Conservation (phyloP, 495 filamentous ascomycete genomes). For the Physcia stellaris region DNA sequence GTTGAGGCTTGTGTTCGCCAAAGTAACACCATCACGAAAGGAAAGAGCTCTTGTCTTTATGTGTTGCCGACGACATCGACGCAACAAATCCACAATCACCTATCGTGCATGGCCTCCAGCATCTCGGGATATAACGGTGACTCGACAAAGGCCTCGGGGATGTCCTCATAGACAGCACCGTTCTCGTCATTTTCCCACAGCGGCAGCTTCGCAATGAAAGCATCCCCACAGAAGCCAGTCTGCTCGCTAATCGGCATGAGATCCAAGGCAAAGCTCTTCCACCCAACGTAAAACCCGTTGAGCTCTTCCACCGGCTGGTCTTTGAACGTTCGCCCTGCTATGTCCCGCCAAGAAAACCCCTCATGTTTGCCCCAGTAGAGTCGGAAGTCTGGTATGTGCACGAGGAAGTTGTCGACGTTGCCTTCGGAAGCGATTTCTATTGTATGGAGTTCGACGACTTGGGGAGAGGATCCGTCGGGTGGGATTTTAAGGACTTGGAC, state of each 20-base stretch:
- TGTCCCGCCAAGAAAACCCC: slow-evolving; percentile 7
- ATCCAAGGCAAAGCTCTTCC: slow-evolving; percentile 9
- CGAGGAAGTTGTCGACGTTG: slow-evolving; percentile 2
- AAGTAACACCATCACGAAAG: too few relatives aligned
- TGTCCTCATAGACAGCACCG: slow-evolving; percentile 1
- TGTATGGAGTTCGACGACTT: slow-evolving; percentile 7
- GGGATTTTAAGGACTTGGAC: slow-evolving; percentile 5
- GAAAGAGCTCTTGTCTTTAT: too few relatives aligned
- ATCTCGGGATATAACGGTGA: neutral
- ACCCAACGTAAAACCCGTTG: slow-evolving; percentile 6
- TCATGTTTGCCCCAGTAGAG: slow-evolving; percentile 3
- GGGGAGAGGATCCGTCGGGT: slow-evolving; percentile 7
- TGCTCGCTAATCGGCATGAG: slow-evolving; percentile 5
- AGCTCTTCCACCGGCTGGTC: slow-evolving; percentile 6
- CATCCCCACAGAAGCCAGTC: slow-evolving; percentile 5
- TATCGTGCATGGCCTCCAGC: neutral
- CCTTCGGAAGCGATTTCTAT: slow-evolving; percentile 1
- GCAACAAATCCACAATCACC: too few relatives aligned
- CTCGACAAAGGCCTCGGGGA: neutral
- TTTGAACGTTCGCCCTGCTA: neutral
- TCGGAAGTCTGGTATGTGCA: slow-evolving; percentile 6
- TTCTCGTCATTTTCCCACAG: slow-evolving; percentile 2
- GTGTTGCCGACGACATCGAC: too few relatives aligned
- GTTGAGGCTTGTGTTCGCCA: too few relatives aligned
- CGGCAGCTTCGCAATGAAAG: slow-evolving; percentile 3